Evolutionary conservation across 1,284 basidiomycete species (phyloP).

Genomic region (Wallemia mellicola): DNA sequence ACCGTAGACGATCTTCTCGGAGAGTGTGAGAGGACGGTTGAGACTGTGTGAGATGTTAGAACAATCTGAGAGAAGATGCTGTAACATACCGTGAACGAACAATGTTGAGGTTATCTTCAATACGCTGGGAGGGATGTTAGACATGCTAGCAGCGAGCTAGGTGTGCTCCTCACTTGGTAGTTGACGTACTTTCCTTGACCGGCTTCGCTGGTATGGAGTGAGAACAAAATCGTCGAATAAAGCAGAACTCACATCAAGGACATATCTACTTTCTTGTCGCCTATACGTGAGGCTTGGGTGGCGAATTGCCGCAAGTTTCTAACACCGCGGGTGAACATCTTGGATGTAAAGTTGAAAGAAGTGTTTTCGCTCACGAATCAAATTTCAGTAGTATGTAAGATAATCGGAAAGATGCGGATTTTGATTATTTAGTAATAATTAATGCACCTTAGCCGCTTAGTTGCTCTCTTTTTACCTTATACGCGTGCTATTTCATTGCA

Average conservation of each 20-base stretch:
- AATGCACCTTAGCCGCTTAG: neutral
- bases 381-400: neutral
- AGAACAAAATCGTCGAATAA: neutral
- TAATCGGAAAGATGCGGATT: neutral
- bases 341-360: neutral
- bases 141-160: neutral
- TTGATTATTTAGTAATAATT: neutral
- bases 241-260: conserved; percentile 39
- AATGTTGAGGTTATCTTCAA: conserved; percentile 72
- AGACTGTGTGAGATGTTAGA: conserved; percentile 25
- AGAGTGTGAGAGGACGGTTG: conserved; percentile 71
- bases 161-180: conserved; percentile 25
- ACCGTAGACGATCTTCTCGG: conserved; percentile 96
- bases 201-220: neutral
- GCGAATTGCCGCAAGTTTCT: conserved; percentile 1
- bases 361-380: neutral
- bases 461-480: neutral
- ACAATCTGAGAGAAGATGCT: neutral
- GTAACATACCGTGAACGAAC: conserved; percentile 45
- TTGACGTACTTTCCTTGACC: conserved; percentile 41
- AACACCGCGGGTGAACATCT: neutral
- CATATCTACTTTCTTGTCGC: conserved; percentile 78
- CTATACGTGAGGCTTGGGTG: conserved; percentile 25
- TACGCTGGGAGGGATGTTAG: conserved; percentile 24
- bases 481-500: neutral